Evolutionary conservation across 108 stramenopile genomes (phyloP), one percentile per base, ranked within the genome.

Genomic region (Halocafeteria seosinensis): DNA sequence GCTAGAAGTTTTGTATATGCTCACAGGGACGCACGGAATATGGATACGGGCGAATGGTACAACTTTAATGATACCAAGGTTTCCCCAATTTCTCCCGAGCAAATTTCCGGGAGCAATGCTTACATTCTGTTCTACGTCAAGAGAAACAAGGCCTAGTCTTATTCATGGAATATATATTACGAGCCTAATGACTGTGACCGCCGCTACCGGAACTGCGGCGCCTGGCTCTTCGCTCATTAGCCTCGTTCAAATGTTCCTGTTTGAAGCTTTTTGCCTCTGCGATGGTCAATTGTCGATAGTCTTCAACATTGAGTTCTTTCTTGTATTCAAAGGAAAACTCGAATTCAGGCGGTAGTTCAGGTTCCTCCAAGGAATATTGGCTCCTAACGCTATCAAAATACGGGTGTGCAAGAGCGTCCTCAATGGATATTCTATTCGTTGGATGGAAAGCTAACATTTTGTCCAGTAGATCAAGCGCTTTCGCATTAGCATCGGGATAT

Each of bases 371-470:
- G 12, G 12, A 21, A 35, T 59, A 59, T 35, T 59, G 57, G 2
- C 13, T 35, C 12, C 57, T 33, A 21, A 59, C 65, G 34, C 58
- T 57, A 23, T 76, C 69, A 42, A 82, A 81, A 66, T 71, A 81
- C 13, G 65, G 59, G 62, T 78, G 74, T 21, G 23, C 53, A 2
- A 82, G 60, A n/a, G 78, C 78, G 25, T 73, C 75, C 36, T 53
- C 47, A 21, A 75, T 74, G 33, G 72, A 51, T 17, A 74, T 38
- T 5, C 82, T 76, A 17, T 62, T 30, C 38, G 38, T 25, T 34
- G 81, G 79, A 34, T 81, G 34, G 50, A 84, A 78, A 1, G 55
- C 62, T 29, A 84, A 67, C 32, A 81, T 29, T 28, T 35, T 34
- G 29, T 65, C 50, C 47, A 80, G 55, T 11, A 84, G 61, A 42